phyloP scores from a whole-genome alignment of 2,329 filamentous ascomycete genomes.

The Aspergillus versicolor region DNA sequence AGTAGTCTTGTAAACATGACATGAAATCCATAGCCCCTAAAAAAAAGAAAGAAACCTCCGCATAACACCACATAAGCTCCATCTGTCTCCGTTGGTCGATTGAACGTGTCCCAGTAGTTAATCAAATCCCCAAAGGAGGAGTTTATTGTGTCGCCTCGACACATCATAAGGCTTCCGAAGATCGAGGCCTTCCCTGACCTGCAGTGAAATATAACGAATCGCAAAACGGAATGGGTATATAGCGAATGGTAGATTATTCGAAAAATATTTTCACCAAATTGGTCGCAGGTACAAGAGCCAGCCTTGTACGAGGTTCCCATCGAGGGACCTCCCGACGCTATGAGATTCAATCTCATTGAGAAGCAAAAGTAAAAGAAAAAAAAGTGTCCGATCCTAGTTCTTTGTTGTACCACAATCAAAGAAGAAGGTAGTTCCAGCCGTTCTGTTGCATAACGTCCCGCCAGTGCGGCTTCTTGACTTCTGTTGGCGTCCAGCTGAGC shows the following conservation, averaged over 20 bases:
- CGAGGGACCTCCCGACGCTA: slow-evolving; percentile 17
- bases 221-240: slow-evolving; percentile 9
- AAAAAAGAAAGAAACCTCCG: not conserved
- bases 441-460: slow-evolving; percentile 89
- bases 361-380: slow-evolving; percentile 1
- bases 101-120: slow-evolving; percentile 10
- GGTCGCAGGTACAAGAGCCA: slow-evolving; percentile 18
- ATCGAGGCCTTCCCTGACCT: slow-evolving; percentile 5
- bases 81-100: not conserved
- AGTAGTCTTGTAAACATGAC: not conserved
- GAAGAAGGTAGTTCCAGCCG: slow-evolving; percentile 88
- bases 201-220: slow-evolving; percentile 11
- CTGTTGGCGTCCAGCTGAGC: slow-evolving; percentile 15
- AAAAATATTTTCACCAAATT: slow-evolving; percentile 2
- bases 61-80: slow-evolving; percentile 3
- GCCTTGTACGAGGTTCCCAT: slow-evolving; percentile 20
- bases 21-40: not conserved
- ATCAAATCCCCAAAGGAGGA: slow-evolving; percentile 3
- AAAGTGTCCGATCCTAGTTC: too few species aligned
- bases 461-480: slow-evolving; percentile 69
- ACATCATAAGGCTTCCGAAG: not conserved
- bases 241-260: slow-evolving; percentile 8
- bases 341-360: slow-evolving; percentile 18
- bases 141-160: slow-evolving; percentile 7
- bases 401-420: slow-evolving; percentile 52